Base-by-base conservation (phyloP, 2,329 filamentous ascomycete species). In the Sporothrix euskadiensis region DNA sequence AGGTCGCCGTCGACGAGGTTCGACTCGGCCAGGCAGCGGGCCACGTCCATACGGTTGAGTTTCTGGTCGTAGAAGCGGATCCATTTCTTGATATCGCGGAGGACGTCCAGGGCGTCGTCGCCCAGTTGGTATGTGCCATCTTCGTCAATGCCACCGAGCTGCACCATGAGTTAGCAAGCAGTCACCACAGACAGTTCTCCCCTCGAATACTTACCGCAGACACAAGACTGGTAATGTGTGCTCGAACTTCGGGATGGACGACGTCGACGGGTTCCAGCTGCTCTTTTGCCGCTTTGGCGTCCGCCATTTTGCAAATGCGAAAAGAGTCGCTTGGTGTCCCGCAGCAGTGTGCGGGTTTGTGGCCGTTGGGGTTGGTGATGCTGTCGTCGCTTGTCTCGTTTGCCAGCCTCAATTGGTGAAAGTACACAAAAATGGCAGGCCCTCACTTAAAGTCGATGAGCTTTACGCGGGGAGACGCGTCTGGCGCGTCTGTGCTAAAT, bases 31-130 rank as follows among this genome's bases (percentile, higher is more conserved):
- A 98, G 86, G 81, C 94, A 98, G 83, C 96, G 88, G 75, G 95
- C 94, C 74, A 99, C 96, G 80, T 99, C 96, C 86, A 97, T 92
- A 77, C 95, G 91, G 80, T 97, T 97, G 76, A 91, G 90, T 81
- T 97, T 97, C 80, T 97, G 93, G 81, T 98, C 94, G 85, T 96
- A 96, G 76, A 97, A 89, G 78, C 94, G 94, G 77, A 99, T 88
- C 96, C 96, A 99, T 88, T 92, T 91, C 80, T 96, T 95, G 72
- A 99, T 87, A 83, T 99, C 96, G 75, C 95, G 94, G 73, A 99
- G 86, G 79, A 94, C 96, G 73, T 96, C 93, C 74, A 97, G 85
- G 14, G 94, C 95, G 80, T 98, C 95, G 82, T 98, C 95, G 82
- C 96, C 96, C 49, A 98, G 89, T 59, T 93, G 88, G 81, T 99